Percentiles rank a stretch among this genome's conserved stretches.
phyloP scores from a whole-genome alignment of 2,329 filamentous ascomycete genomes.

The Diaporthe citrichinensis region DNA sequence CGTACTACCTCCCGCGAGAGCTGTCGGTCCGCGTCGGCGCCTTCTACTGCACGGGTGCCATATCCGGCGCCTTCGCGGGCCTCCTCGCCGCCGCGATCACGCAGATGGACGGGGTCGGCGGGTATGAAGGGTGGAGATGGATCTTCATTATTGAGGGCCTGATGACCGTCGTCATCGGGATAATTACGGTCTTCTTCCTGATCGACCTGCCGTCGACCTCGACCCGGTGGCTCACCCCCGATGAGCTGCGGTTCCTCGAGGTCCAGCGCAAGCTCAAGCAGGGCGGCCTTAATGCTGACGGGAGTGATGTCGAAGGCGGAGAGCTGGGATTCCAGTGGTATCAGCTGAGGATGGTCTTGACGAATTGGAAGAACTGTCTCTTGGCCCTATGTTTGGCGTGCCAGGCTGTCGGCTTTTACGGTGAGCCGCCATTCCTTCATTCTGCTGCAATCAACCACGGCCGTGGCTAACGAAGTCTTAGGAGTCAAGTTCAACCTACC shows the following conservation, averaged over 20 bases:
- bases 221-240: constrained; percentile 15
- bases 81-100: constrained; percentile 69
- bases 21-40: constrained; percentile 5
- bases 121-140: constrained; percentile 63
- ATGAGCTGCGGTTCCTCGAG: constrained; percentile 26
- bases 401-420: constrained; percentile 25
- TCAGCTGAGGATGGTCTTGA: constrained; percentile 15
- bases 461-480: background rate
- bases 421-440: background rate
- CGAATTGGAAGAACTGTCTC: constrained; percentile 20
- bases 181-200: constrained; percentile 45
- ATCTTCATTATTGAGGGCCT: constrained; percentile 66
- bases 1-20: constrained; percentile 24
- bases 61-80: constrained; percentile 70
- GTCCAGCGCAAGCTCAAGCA: constrained; percentile 28
- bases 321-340: constrained; percentile 21
- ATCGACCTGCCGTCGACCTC: constrained; percentile 25
- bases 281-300: constrained; percentile 6
- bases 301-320: constrained; percentile 26
- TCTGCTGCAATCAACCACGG: background rate
- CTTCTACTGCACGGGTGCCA: constrained; percentile 64
- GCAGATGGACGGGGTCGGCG: constrained; percentile 61
- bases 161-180: constrained; percentile 57
- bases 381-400: background rate
- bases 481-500: constrained; percentile 27